These are phyloP conservation scores for Trametes punicea DNA, from an alignment of 768 basidiomycete species.

Conservation along the genomic window DNA sequence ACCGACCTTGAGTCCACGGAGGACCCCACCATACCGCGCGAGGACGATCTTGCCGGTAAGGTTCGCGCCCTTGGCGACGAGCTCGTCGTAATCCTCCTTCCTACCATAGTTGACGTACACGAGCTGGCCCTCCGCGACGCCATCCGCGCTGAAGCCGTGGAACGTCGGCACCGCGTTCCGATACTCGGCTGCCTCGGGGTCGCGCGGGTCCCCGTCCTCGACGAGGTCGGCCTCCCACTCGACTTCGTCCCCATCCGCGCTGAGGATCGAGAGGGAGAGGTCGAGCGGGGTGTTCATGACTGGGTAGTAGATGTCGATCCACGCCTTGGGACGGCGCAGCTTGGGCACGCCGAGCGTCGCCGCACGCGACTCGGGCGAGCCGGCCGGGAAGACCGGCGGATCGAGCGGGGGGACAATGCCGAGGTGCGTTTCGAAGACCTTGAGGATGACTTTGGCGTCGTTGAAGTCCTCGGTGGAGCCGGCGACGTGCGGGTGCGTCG, in stretches of 20 bases:
- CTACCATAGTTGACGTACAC: constrained; percentile 82
- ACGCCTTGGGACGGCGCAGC: constrained; percentile 54
- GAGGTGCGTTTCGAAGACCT: constrained; percentile 64
- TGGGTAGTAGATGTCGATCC: constrained; percentile 89
- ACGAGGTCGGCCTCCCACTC: constrained; percentile 72
- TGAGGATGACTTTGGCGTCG: constrained; percentile 63
- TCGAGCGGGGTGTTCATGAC: constrained; percentile 77
- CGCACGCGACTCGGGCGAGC: constrained; percentile 59
- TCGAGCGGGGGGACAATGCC: constrained; percentile 46
- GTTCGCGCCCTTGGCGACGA: constrained; percentile 63
- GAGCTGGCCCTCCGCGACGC: constrained; percentile 67
- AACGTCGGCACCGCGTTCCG: constrained; percentile 68
- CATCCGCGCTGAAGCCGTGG: constrained; percentile 80
- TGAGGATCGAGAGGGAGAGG: constrained; percentile 63
- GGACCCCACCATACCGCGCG: constrained; percentile 71
- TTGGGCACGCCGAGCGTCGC: constrained; percentile 55
- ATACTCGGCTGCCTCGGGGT: constrained; percentile 68
- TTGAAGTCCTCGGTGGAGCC: constrained; percentile 53
- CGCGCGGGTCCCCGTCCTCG: constrained; percentile 70
- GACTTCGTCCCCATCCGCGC: constrained; percentile 51
- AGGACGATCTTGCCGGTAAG: constrained; percentile 78
- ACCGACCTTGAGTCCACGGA: constrained; percentile 83
- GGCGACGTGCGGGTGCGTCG: constrained; percentile 58
- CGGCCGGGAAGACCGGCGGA: constrained; percentile 68
- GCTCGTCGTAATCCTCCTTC: constrained; percentile 68